phyloP scores from a whole-genome alignment of 345 rosid genomes.

The Dipteronia sinensis region DNA sequence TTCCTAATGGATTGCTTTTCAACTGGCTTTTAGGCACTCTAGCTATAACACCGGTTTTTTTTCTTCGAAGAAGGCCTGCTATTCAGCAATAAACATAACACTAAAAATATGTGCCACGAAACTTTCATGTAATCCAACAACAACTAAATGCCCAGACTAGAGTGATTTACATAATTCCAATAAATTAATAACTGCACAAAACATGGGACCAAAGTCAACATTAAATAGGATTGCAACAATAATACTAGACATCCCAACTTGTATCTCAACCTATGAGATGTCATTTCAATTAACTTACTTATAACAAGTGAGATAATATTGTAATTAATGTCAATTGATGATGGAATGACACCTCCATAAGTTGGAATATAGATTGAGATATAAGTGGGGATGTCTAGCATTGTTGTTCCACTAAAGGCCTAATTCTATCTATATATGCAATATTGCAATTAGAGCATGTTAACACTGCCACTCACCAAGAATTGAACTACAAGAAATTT shows the following conservation, averaged over 20 bases:
- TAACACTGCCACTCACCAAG: not conserved
- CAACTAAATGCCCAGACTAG: not conserved
- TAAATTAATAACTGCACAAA: not conserved
- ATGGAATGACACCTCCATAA: not conserved
- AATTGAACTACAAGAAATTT: not conserved
- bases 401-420: not conserved
- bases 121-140: not conserved
- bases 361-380: not conserved
- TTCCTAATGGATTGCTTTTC: not conserved
- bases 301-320: not conserved
- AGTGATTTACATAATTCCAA: not conserved
- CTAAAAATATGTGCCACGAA: not conserved
- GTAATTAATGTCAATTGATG: not conserved
- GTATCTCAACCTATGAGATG: not conserved
- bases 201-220: not conserved
- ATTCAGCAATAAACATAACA: not conserved
- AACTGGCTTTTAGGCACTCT: too few relatives aligned
- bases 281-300: not conserved
- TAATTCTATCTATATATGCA: not conserved
- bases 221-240: not conserved
- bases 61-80: too few relatives aligned
- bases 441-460: conserved; percentile 1
- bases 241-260: not conserved
- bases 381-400: not conserved
- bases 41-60: too few relatives aligned